phyloP scores from a whole-genome alignment of 495 filamentous ascomycete genomes.

The Tuber borchii region DNA sequence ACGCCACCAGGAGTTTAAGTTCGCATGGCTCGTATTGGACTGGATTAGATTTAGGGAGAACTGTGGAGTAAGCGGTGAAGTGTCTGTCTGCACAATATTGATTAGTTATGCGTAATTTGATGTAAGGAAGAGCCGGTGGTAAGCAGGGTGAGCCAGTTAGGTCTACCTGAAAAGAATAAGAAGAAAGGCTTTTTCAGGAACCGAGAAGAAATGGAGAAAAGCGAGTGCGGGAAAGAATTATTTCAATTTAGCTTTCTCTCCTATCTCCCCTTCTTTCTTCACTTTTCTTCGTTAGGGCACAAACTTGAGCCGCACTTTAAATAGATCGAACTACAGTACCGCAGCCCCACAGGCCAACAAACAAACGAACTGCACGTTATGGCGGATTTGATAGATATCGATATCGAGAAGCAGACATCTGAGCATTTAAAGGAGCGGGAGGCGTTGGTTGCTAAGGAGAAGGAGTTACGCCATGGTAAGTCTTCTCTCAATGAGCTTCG shows the following conservation, averaged over 20 bases:
- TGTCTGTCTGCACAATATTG: background rate
- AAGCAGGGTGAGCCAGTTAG: background rate
- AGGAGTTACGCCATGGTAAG: slow-evolving; percentile 72
- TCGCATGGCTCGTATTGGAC: background rate
- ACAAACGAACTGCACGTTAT: background rate
- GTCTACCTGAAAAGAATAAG: background rate
- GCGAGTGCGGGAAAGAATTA: background rate
- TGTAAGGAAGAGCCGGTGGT: background rate
- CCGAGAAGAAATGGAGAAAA: background rate
- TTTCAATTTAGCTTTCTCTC: background rate
- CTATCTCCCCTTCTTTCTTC: background rate
- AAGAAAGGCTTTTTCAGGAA: background rate
- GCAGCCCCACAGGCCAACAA: background rate
- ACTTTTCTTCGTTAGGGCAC: background rate
- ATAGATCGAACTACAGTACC: background rate
- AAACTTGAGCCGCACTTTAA: background rate
- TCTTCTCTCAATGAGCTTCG: slow-evolving; percentile 23
- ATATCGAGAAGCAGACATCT: slow-evolving; percentile 15
- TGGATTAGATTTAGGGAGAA: background rate
- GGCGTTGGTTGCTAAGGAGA: slow-evolving; percentile 70
- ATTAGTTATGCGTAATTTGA: background rate
- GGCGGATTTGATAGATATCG: background rate
- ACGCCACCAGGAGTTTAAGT: background rate
- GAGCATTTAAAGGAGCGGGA: slow-evolving; percentile 69
- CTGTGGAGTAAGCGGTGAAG: background rate